Percentiles rank a stretch among this genome's conserved stretches.
Conservation (phyloP, 257 asterid species). For the Jasminum sambac region DNA sequence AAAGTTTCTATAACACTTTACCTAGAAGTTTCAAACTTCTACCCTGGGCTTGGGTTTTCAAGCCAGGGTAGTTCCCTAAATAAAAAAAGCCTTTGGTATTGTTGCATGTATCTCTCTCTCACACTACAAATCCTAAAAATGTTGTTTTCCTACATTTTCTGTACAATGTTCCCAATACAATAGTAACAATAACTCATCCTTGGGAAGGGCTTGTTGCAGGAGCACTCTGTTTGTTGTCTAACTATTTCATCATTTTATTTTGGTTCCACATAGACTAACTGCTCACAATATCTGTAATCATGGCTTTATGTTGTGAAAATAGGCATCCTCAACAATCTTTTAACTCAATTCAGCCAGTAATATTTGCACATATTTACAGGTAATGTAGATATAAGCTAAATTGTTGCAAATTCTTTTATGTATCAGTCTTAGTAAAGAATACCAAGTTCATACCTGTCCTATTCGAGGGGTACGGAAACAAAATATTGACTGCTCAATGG, state of each 20-base stretch:
- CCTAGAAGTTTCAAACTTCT: no score
- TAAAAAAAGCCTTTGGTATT: no score
- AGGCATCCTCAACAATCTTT: neutral
- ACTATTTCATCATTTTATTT: neutral
- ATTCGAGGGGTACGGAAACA: constrained; percentile 50
- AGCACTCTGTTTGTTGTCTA: neutral
- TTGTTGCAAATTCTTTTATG: neutral
- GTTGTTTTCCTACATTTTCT: neutral
- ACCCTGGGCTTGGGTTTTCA: no score
- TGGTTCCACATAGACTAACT: neutral
- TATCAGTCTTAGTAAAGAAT: neutral
- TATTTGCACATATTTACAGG: neutral
- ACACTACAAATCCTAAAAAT: neutral
- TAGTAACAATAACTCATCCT: neutral
- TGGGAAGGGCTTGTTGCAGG: neutral
- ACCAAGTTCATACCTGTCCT: constrained; percentile 46
- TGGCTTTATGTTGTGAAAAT: neutral
- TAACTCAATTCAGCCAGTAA: neutral
- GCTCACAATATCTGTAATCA: neutral
- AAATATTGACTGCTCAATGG: constrained; percentile 60
- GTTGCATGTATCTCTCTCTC: neutral
- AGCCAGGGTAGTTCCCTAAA: no score
- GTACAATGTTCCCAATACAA: neutral
- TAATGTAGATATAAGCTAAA: neutral
- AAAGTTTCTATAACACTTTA: no score